Evolutionary conservation across 768 basidiomycete genomes (phyloP).

Genomic region (Suillus variegatus): DNA sequence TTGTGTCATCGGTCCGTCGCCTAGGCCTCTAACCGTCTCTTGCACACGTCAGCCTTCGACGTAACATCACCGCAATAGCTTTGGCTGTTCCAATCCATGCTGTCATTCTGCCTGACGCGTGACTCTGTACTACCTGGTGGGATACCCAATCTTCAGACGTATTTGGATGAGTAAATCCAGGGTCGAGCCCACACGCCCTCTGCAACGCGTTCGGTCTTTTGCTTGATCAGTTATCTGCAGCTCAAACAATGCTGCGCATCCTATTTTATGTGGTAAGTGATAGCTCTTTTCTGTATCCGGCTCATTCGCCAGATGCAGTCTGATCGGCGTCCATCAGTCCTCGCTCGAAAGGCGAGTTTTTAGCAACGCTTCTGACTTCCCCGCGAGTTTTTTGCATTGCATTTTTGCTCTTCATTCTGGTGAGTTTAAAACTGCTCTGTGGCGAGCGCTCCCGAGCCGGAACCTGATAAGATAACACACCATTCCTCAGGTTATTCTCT

Average conservation of each 20-base stretch:
- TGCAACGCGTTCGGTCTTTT: conserved; percentile 8
- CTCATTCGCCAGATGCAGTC: conserved; percentile 1
- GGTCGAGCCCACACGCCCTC: conserved; percentile 6
- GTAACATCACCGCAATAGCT: conserved; percentile 1
- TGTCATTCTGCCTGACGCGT: neutral
- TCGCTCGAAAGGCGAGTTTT: conserved; percentile 5
- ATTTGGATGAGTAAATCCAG: neutral
- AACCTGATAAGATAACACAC: conserved; percentile 1
- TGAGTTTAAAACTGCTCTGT: neutral
- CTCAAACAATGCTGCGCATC: neutral
- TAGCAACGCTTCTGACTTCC: conserved; percentile 1
- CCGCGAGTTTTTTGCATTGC: neutral
- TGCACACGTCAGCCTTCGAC: neutral
- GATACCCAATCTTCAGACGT: neutral
- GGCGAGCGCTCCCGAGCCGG: neutral
- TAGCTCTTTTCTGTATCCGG: neutral
- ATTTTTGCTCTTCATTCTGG: neutral
- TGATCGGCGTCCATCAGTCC: conserved; percentile 5
- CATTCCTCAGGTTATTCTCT: neutral
- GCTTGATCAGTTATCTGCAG: neutral
- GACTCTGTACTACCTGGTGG: neutral
- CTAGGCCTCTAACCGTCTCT: neutral
- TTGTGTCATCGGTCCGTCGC: neutral
- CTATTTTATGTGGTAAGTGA: conserved; percentile 9
- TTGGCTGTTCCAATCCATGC: neutral